Base-by-base conservation (phyloP, 1,284 basidiomycete species). In the Ganoderma leucocontextum region DNA sequence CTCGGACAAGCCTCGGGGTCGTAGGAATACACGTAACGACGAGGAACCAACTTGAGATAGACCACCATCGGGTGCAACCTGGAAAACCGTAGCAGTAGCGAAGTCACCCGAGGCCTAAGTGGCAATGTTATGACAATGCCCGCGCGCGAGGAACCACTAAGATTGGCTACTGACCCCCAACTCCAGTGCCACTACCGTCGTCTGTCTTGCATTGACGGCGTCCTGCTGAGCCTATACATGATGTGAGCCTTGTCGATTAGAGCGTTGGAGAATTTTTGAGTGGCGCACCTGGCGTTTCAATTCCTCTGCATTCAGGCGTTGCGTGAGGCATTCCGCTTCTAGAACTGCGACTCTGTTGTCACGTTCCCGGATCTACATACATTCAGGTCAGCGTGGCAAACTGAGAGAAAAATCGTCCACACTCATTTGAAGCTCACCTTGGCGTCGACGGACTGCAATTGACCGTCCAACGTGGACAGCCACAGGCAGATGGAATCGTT, bases 381-480 rank as follows among this genome's bases (percentile, higher is more conserved):
- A 38, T n/a, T 15, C 22, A 42, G 3, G 22, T 49, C 22, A 49
- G 47, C 22, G 22, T 4, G 8, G 4, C 19, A 5, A 2, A 39
- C 17, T 17, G 19, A 35, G 19, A 19, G 35, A 15, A 5, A 19
- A 22, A 6, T 13, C 44, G 22, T 60, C 52, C 13, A 15, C 13
- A 39, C 9, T 1, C 4, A 35, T 35, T 8, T 8, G 38, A 19
- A 17, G 6, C 22, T 41, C 9, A 60, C 58, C 58, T 41, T 25
- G 6, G 38, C 22, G 22, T 60, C 58, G 13, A 41, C 10, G 6
- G n/a, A 41, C n/a, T 60, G 58, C 38, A 60, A 60, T 17, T 25
- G 58, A 12, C 58, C n/a, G 13, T 60, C 58, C 58, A 60, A 25
- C 5, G 38, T 39, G 13, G 58, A 60, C 22, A 60, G 22, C 38